phyloP scores from a whole-genome alignment of 768 basidiomycete genomes.

The Lentinula boryana region DNA sequence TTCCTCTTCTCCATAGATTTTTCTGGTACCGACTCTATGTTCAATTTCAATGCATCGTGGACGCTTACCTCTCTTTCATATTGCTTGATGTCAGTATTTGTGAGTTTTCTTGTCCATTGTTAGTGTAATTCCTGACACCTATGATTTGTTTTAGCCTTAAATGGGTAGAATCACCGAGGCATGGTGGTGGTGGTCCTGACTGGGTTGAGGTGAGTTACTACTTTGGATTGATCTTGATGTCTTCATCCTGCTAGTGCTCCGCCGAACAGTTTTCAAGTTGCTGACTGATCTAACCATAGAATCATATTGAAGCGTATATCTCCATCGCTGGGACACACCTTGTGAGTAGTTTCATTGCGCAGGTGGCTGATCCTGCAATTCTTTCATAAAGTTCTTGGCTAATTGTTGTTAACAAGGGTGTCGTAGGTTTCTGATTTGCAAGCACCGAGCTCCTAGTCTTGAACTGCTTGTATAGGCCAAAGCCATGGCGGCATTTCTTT shows the following conservation, averaged over 20 bases:
- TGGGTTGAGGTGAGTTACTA: constrained; percentile 79
- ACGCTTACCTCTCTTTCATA: constrained; percentile 8
- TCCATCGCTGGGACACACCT: constrained; percentile 85
- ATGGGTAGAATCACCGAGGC: constrained; percentile 89
- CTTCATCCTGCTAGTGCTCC: background rate
- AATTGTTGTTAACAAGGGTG: constrained; percentile 42
- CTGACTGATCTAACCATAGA: constrained; percentile 28
- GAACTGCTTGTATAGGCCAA: constrained; percentile 46
- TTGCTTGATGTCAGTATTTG: constrained; percentile 63
- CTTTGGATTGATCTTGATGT: background rate
- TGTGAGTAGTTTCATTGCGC: constrained; percentile 31
- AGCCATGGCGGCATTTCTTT: constrained; percentile 91
- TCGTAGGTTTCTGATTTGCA: constrained; percentile 40
- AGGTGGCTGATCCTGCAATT: background rate
- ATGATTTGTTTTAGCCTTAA: constrained; percentile 55
- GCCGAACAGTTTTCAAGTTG: constrained; percentile 4
- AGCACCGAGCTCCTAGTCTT: background rate
- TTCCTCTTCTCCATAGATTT: constrained; percentile 24
- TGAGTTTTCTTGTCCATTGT: constrained; percentile 32
- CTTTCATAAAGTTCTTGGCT: background rate
- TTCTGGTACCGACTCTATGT: constrained; percentile 30
- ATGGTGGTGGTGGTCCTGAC: constrained; percentile 73
- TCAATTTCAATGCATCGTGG: background rate
- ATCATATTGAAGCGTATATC: constrained; percentile 81
- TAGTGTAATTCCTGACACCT: background rate